These are phyloP conservation scores for Neodidymelliopsis sp. DNA, from an alignment of 2,329 filamentous ascomycete genomes.

Conservation along the genomic window DNA sequence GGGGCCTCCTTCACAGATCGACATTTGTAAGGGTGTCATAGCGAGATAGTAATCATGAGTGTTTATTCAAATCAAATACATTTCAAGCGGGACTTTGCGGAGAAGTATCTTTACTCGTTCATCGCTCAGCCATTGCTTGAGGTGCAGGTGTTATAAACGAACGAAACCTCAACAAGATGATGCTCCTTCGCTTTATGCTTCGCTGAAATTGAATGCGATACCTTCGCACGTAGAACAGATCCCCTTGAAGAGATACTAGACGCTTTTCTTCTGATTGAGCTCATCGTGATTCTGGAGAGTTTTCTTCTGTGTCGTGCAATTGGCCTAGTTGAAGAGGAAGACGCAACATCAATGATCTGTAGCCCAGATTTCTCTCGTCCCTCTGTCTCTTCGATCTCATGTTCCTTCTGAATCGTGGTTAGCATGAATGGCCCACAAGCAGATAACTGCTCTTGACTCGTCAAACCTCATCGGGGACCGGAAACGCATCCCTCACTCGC, in stretches of 20 bases:
- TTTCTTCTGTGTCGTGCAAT: conserved; percentile 3
- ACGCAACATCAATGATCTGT: not conserved
- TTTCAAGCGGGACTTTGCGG: not conserved
- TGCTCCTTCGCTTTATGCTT: not conserved
- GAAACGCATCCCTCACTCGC: conserved; percentile 33
- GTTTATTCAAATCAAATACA: too few relatives aligned
- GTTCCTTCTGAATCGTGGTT: not conserved
- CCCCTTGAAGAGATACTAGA: not conserved
- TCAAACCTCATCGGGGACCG: conserved; percentile 8
- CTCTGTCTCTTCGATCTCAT: not conserved
- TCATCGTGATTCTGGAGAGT: conserved; percentile 1
- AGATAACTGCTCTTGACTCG: not conserved
- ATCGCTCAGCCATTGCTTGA: not conserved
- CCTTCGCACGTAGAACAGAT: not conserved
- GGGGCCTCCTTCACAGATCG: conserved; percentile 1
- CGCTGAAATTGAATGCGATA: not conserved
- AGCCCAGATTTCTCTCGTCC: not conserved
- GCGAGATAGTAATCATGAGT: too few relatives aligned
- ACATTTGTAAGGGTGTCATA: too few relatives aligned
- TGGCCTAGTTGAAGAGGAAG: conserved; percentile 1
- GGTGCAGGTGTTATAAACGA: too few relatives aligned
- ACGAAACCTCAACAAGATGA: not conserved
- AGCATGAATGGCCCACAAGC: not conserved
- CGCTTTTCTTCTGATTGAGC: conserved; percentile 2
- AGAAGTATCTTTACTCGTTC: not conserved